A percentile compares a stretch with the other conserved stretches of the same genome.
These are phyloP conservation scores for Myrica gale DNA, from an alignment of 306 rosid species.

Conservation along the genomic window DNA sequence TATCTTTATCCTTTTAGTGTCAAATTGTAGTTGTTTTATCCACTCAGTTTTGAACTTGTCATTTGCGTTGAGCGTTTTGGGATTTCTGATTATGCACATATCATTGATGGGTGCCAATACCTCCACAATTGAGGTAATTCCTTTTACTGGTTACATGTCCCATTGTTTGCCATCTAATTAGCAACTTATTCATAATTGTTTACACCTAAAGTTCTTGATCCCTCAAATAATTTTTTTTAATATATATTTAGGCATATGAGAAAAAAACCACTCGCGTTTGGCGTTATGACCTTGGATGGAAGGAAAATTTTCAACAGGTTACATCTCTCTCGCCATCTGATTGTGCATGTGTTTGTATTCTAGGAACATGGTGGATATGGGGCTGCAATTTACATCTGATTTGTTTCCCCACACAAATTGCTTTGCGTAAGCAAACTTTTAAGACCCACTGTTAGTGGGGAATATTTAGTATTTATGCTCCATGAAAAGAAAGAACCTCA, in stretches of 20 bases:
- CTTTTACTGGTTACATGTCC: slow-evolving; percentile 11
- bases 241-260: slow-evolving; percentile 57
- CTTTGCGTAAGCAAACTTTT: not conserved
- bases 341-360: not conserved
- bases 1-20: slow-evolving; percentile 10
- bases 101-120: slow-evolving; percentile 58
- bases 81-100: slow-evolving; percentile 68
- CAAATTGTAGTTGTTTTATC: slow-evolving; percentile 9
- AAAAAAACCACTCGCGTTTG: slow-evolving; percentile 47
- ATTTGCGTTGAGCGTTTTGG: slow-evolving; percentile 58
- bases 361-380: slow-evolving; percentile 1
- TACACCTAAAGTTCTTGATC: slow-evolving; percentile 21
- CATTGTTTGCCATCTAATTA: not conserved
- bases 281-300: slow-evolving; percentile 67
- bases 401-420: not conserved
- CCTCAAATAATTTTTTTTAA: slow-evolving; percentile 3
- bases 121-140: slow-evolving; percentile 68
- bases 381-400: not conserved
- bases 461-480: not conserved
- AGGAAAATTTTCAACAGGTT: slow-evolving; percentile 68
- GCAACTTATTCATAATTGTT: slow-evolving; percentile 15
- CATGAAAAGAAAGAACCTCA: not conserved
- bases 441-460: not conserved
- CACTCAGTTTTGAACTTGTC: slow-evolving; percentile 67
- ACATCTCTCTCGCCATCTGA: slow-evolving; percentile 16